A percentile compares a stretch with the other conserved stretches of the same genome.
These are phyloP conservation scores for Gynochthodes officinalis DNA, from an alignment of 257 asterid species.

Conservation along the genomic window DNA sequence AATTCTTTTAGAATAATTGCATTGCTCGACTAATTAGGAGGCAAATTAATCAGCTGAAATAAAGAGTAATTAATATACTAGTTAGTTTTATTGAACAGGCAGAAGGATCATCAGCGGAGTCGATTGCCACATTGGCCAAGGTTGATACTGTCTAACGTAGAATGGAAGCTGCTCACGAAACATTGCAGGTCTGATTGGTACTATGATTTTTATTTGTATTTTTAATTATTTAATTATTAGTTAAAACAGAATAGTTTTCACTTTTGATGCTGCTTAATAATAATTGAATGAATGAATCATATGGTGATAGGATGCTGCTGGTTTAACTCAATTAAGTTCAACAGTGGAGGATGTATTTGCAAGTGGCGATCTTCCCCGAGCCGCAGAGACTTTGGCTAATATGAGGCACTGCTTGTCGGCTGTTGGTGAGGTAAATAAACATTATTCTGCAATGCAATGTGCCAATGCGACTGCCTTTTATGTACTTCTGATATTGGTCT, in stretches of 20 bases:
- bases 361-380: constrained; percentile 97
- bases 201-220: background rate
- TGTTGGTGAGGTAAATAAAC: constrained; percentile 78
- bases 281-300: constrained; percentile 23
- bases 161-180: constrained; percentile 97
- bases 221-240: background rate
- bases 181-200: constrained; percentile 65
- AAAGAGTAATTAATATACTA: background rate
- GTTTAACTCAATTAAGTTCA: constrained; percentile 88
- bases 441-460: too few species aligned
- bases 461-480: constrained; percentile 1
- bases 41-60: background rate
- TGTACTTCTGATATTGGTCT: background rate
- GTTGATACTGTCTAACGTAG: constrained; percentile 92
- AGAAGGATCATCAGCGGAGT: constrained; percentile 95
- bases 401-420: constrained; percentile 98
- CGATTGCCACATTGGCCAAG: constrained; percentile 81
- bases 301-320: constrained; percentile 84
- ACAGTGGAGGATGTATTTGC: constrained; percentile 99
- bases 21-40: background rate
- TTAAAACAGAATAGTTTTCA: background rate
- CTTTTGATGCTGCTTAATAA: constrained; percentile 1
- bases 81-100: constrained; percentile 47
- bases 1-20: background rate
- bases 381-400: constrained; percentile 94